Evolutionary conservation across 192 early-diverging fungal genomes (phyloP).

Genomic region (Cetraspora pellucida): DNA sequence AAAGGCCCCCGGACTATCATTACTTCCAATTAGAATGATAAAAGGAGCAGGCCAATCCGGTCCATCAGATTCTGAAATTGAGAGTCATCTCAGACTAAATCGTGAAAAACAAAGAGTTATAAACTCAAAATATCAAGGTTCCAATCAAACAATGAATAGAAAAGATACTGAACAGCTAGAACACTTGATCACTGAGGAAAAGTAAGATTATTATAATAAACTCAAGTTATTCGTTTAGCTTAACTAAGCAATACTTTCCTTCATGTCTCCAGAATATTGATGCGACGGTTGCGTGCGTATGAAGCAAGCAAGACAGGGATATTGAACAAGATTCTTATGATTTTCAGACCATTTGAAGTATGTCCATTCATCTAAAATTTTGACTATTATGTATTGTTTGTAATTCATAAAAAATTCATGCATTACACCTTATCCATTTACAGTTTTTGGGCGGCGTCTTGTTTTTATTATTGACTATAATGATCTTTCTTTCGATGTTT

Average conservation of each 20-base stretch:
- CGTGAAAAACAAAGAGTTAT: slow-evolving; percentile 15
- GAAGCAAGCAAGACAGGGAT: neutral
- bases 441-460: neutral
- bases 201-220: neutral
- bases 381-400: neutral
- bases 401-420: neutral
- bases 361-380: neutral
- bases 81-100: neutral
- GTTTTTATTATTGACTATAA: neutral
- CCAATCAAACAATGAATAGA: neutral
- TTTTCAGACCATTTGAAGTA: slow-evolving; percentile 17
- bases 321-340: neutral
- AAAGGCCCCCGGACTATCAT: slow-evolving; percentile 10
- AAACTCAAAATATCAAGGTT: neutral
- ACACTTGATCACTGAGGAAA: neutral
- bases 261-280: neutral
- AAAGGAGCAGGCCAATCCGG: neutral
- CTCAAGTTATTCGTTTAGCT: neutral
- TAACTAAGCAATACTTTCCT: neutral
- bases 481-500: slow-evolving; percentile 12
- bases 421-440: neutral
- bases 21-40: slow-evolving; percentile 6
- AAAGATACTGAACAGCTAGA: neutral
- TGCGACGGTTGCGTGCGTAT: neutral
- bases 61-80: neutral